Conservation (phyloP, 352 stramenopile species). For the Phytophthora tentaculata region DNA sequence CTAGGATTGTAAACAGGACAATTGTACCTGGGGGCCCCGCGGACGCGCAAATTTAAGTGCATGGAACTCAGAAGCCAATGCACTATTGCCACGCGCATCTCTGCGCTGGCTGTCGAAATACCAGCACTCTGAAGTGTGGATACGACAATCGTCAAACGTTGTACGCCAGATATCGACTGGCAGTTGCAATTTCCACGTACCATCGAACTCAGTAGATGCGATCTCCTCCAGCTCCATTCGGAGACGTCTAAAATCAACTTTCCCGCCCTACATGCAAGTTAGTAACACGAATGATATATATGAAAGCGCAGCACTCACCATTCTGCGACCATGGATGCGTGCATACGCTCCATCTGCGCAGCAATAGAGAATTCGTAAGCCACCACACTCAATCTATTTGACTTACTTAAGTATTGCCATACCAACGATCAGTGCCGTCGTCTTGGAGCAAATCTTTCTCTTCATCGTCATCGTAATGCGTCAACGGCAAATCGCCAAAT, state of each 20-base stretch:
- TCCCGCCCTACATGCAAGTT: conserved; percentile 32
- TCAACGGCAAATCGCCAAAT: not conserved
- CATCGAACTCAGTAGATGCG: conserved; percentile 41
- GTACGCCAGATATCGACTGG: not conserved
- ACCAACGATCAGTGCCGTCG: conserved; percentile 22
- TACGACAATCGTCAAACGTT: not conserved
- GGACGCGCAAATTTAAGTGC: conserved; percentile 62
- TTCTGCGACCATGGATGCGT: conserved; percentile 11
- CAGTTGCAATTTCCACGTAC: conserved; percentile 19
- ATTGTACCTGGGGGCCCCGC: conserved; percentile 59
- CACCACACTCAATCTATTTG: too few relatives aligned
- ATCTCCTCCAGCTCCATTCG: conserved; percentile 56
- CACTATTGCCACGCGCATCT: conserved; percentile 40
- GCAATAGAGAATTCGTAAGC: not conserved
- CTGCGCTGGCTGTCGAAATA: conserved; percentile 68
- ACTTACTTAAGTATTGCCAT: too few relatives aligned
- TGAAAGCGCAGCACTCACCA: conserved; percentile 6
- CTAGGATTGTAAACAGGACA: not conserved
- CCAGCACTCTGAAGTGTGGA: conserved; percentile 67
- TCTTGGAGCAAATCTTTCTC: not conserved
- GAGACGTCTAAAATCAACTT: conserved; percentile 59
- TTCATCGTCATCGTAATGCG: not conserved
- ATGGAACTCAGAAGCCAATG: conserved; percentile 42
- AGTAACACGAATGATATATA: not conserved
- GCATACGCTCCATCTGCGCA: conserved; percentile 31